Conservation (phyloP, 2,329 filamentous ascomycete species). For the Fusarium pseudoanthophilum region DNA sequence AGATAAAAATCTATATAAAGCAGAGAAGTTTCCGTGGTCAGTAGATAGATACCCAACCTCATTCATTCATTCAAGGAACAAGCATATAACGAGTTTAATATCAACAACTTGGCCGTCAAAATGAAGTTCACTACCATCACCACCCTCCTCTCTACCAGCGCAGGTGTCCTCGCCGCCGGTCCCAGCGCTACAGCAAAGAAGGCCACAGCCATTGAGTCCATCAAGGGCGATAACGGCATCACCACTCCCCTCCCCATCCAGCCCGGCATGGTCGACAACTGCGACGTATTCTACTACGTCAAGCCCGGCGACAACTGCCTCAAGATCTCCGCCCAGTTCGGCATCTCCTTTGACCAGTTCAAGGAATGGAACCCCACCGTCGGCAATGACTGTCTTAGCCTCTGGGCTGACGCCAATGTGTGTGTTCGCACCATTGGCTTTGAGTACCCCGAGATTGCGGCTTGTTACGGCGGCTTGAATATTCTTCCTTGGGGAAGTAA, state of each 20-base stretch:
- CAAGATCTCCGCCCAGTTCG: not conserved
- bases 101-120: fast-evolving
- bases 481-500: conserved; percentile 13
- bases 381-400: not conserved
- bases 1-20: not conserved
- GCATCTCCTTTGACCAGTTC: not conserved
- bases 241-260: conserved; percentile 17
- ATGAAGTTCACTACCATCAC: conserved; percentile 14
- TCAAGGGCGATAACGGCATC: conserved; percentile 8
- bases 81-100: not conserved
- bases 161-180: not conserved
- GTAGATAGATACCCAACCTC: fast-evolving
- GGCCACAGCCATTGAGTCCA: conserved; percentile 1
- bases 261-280: conserved; percentile 17
- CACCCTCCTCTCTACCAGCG: not conserved
- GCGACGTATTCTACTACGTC: conserved; percentile 5
- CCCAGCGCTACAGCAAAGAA: not conserved
- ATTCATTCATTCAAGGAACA: not conserved
- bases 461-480: not conserved
- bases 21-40: fast-evolving
- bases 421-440: conserved; percentile 11
- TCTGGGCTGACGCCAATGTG: conserved; percentile 18
- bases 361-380: conserved; percentile 16
- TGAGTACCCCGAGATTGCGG: not conserved
- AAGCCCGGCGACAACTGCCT: not conserved